Conservation (phyloP, 2,329 filamentous ascomycete genomes). For the Hirsutella thompsonii region DNA sequence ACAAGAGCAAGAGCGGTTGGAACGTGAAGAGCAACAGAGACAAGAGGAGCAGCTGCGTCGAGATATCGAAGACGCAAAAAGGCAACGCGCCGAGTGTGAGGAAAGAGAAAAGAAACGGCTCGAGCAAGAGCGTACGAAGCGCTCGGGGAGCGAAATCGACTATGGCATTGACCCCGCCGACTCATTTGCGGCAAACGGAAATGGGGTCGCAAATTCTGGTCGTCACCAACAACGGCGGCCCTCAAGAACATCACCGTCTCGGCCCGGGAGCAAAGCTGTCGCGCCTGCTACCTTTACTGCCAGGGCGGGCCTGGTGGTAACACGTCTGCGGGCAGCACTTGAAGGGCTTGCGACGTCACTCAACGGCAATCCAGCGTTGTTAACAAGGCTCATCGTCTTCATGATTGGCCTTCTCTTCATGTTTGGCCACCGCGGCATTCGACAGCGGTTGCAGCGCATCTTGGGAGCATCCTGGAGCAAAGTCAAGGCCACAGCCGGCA, state of each 20-base stretch:
- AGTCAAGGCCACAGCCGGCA: constrained; percentile 71
- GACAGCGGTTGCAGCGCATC: constrained; percentile 59
- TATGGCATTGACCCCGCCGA: constrained; percentile 52
- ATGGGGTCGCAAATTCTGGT: constrained; percentile 20
- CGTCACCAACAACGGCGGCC: constrained; percentile 13
- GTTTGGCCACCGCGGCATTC: constrained; percentile 60
- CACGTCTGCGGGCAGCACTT: constrained; percentile 37
- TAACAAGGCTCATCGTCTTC: constrained; percentile 61
- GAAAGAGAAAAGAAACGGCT: constrained; percentile 37
- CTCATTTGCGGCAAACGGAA: constrained; percentile 12
- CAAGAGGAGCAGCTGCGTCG: constrained; percentile 44
- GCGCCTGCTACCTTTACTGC: constrained; percentile 25
- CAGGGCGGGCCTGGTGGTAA: constrained; percentile 38
- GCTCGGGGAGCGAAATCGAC: constrained; percentile 48
- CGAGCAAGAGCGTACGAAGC: constrained; percentile 38
- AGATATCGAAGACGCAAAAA: constrained; percentile 44
- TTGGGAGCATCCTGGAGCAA: constrained; percentile 66
- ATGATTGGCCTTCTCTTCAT: constrained; percentile 65
- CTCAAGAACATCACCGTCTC: constrained; percentile 11
- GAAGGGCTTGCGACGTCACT: constrained; percentile 36
- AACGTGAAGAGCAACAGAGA: constrained; percentile 41
- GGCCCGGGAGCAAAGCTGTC: constrained; percentile 16
- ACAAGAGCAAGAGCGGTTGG: constrained; percentile 54
- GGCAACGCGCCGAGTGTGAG: constrained; percentile 45
- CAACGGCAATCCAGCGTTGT: constrained; percentile 40